Percentiles rank a stretch among this genome's conserved stretches.
Conservation (phyloP, 352 stramenopile species). For the Phytophthora megakarya region DNA sequence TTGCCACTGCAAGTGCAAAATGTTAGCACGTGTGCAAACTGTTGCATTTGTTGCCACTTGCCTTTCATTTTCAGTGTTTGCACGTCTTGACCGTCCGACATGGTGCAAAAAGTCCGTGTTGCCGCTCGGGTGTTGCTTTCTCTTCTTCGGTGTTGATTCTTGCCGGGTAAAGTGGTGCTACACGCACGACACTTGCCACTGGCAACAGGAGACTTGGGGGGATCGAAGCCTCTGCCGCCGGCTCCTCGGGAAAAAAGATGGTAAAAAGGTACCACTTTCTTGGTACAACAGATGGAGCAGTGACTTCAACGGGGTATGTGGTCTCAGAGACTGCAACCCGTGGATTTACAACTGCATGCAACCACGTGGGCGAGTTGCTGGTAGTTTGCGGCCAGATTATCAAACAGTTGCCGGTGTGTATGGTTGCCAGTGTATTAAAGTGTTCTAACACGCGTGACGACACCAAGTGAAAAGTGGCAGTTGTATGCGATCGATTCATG, state of each 20-base stretch:
- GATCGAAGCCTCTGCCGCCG: conserved; percentile 33
- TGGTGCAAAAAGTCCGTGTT: conserved; percentile 22
- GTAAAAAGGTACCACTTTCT: conserved; percentile 1
- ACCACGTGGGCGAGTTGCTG: neutral
- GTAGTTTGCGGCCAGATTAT: neutral
- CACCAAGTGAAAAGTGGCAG: neutral
- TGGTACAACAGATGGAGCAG: neutral
- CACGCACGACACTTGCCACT: neutral
- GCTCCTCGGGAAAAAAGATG: conserved; percentile 16
- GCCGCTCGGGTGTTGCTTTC: neutral
- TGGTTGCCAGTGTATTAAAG: too few species aligned
- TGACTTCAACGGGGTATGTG: conserved; percentile 16
- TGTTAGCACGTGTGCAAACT: too few species aligned
- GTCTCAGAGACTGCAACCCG: conserved; percentile 2
- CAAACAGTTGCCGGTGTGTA: neutral
- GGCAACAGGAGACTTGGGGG: conserved; percentile 18
- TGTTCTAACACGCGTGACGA: neutral
- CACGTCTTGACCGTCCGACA: conserved; percentile 47
- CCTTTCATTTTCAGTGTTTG: conserved; percentile 68
- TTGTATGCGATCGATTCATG: neutral
- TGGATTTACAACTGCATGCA: neutral
- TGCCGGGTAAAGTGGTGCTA: conserved; percentile 4
- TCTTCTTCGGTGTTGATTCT: conserved; percentile 1
- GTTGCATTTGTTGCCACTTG: conserved; percentile 24
- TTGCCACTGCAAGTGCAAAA: conserved; percentile 46